Conservation (phyloP, 2,329 filamentous ascomycete genomes). For the Paracamarosporium sp. region DNA sequence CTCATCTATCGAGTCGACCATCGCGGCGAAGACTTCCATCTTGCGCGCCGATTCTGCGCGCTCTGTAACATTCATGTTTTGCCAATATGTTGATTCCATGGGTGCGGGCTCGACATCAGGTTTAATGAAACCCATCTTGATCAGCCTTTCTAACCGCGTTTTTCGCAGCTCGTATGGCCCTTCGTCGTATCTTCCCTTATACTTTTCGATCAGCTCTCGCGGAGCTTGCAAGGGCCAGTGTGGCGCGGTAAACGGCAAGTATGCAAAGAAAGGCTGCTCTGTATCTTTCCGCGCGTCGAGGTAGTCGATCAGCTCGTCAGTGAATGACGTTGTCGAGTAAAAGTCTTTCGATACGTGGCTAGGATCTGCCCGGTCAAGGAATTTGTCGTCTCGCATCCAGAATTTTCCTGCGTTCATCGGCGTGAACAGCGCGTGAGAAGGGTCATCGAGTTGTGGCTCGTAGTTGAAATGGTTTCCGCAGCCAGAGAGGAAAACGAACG, state of each 20-base stretch:
- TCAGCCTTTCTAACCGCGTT: conserved; percentile 26
- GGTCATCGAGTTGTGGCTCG: conserved; percentile 35
- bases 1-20: conserved; percentile 44
- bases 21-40: conserved; percentile 47
- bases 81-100: conserved; percentile 1
- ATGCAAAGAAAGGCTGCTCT: conserved; percentile 37
- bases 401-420: conserved; percentile 13
- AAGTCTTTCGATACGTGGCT: conserved; percentile 21
- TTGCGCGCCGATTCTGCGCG: conserved; percentile 37
- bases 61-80: background rate
- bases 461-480: conserved; percentile 46
- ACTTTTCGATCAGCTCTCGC: conserved; percentile 24
- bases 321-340: conserved; percentile 42
- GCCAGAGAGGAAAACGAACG: conserved; percentile 18
- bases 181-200: conserved; percentile 31
- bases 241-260: conserved; percentile 36
- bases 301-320: conserved; percentile 34
- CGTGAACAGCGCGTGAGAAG: conserved; percentile 3
- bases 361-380: no score
- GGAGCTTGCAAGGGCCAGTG: conserved; percentile 41
- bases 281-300: conserved; percentile 26
- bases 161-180: conserved; percentile 31
- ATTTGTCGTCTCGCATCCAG: background rate
- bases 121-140: conserved; percentile 22
- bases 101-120: conserved; percentile 9